These are phyloP conservation scores for Ramalina peruviana DNA, from an alignment of 495 filamentous ascomycete species.

Conservation along the genomic window DNA sequence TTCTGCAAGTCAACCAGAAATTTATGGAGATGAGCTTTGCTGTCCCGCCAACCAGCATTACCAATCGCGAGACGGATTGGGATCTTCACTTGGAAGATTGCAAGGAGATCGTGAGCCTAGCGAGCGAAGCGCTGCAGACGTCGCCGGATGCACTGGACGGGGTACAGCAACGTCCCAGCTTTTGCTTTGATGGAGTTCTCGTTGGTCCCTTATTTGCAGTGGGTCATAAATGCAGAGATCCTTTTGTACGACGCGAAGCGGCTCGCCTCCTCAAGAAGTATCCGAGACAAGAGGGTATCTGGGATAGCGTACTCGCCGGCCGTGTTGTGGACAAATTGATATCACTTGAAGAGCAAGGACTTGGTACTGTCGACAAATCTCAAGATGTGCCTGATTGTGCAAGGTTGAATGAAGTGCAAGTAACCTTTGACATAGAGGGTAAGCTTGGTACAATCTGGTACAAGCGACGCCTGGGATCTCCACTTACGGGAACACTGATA, in stretches of 20 bases:
- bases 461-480: background rate
- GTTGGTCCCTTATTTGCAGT: conserved; percentile 41
- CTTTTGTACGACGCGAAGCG: conserved; percentile 37
- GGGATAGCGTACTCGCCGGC: conserved; percentile 44
- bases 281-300: conserved; percentile 47
- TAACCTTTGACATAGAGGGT: conserved; percentile 10
- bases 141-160: background rate
- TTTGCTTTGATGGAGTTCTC: conserved; percentile 35
- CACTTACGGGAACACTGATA: background rate
- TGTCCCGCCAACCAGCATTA: background rate
- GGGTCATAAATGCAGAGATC: conserved; percentile 45
- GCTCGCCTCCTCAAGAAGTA: conserved; percentile 38
- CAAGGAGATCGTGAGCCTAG: conserved; percentile 17
- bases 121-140: conserved; percentile 7
- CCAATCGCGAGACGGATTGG: conserved; percentile 4
- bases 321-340: conserved; percentile 40
- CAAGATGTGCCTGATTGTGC: conserved; percentile 13
- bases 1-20: conserved; percentile 6
- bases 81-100: conserved; percentile 8
- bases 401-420: conserved; percentile 7
- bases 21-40: background rate
- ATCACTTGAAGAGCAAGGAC: conserved; percentile 40
- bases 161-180: conserved; percentile 2
- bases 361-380: conserved; percentile 15
- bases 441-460: conserved; percentile 1